Base-by-base conservation (phyloP, 2,329 filamentous ascomycete species). In the Aurifilum marmelostoma region DNA sequence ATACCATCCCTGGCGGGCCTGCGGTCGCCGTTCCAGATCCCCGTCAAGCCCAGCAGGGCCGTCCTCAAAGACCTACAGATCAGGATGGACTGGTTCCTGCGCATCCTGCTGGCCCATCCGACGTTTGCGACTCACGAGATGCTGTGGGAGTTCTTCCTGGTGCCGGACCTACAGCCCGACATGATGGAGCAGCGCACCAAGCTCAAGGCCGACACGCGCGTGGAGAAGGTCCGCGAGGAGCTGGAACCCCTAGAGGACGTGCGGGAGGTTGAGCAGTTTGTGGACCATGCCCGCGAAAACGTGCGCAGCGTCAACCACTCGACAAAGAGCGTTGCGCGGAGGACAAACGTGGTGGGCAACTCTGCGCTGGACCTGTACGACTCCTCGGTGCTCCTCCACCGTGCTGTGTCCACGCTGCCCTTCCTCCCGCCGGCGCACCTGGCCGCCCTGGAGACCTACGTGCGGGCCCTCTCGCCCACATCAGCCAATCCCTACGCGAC, bases 81-180 rank as follows among this genome's bases (percentile, higher is more conserved):
- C 59, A 89, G 91, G 21, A 88, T 97, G 27, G 93, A 99, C 79
- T 91, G 89, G 73, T 97, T 98, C 75, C 82, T 99, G 74, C 93
- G 92, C 73, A 93, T 94, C 24, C 86, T 99, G 72, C 85, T 99
- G 34, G 85, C 88, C 11, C 96, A 99, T 76, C 92, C 95, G 3
- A 98, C 96, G 0, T 97, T 99, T 77, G 88, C 93, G 0, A 97
- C 93, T 0, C 97, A 99, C 76, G 96, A 99, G 81, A 93, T 98
- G 87, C 86, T 99, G 2, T 99, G 96, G 97, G 96, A 99, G 75
- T 99, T 99, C 81, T 97, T 99, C 80, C 86, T 99, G 0, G 94
- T 99, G 16, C 96, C 96, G 1, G 96, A 99, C 74, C 88, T 99
- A 63, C 93, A 97, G 77, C 87, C 92, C 0, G 89, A 93, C 27